Evolutionary conservation across 75 land plant genomes (phyloP).

Genomic region (Cryptomeria japonica): DNA sequence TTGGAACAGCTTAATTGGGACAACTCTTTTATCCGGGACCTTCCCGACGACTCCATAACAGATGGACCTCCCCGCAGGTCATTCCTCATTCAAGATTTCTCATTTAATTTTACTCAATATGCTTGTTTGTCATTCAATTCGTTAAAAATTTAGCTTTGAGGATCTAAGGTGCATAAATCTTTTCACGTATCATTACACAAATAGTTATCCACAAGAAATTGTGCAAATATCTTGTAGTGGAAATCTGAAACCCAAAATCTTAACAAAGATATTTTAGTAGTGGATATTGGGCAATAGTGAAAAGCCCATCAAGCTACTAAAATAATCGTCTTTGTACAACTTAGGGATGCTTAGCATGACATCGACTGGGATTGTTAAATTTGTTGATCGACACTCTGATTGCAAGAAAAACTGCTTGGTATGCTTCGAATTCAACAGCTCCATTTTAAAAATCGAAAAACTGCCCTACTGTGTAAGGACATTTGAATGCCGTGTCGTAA

Average conservation of each 20-base stretch:
- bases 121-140: neutral
- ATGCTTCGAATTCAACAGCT: no score
- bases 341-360: neutral
- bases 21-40: conserved; percentile 85
- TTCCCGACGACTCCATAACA: conserved; percentile 78
- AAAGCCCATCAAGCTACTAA: neutral
- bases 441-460: no score
- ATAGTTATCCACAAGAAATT: neutral
- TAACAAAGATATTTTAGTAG: no score
- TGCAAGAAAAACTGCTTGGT: no score
- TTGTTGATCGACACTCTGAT: no score
- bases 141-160: neutral
- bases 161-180: neutral
- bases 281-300: neutral
- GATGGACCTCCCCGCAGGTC: conserved; percentile 84
- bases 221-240: neutral
- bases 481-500: no score
- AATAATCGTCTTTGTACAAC: neutral
- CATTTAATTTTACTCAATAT: neutral
- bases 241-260: no score
- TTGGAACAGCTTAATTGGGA: conserved; percentile 96
- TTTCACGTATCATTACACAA: neutral
- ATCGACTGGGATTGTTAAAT: neutral
- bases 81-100: neutral
- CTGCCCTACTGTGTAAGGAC: no score